Evolutionary conservation across 1,284 basidiomycete genomes (phyloP).

Genomic region (Leccinum huronense): DNA sequence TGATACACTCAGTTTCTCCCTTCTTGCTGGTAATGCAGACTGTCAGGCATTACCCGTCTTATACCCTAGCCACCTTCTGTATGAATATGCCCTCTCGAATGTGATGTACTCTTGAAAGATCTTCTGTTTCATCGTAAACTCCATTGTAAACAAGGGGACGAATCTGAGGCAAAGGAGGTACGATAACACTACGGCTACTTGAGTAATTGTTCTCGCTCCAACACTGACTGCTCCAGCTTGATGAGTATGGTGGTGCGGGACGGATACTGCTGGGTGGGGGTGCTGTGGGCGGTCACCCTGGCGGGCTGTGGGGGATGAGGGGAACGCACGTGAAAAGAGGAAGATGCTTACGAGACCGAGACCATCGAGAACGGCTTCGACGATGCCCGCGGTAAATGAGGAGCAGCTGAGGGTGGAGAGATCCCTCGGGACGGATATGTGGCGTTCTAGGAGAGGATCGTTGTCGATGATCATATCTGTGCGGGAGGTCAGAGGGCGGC

Average conservation of each 20-base stretch:
- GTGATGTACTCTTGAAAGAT: no score
- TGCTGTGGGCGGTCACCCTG: conserved; percentile 94
- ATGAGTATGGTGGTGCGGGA: conserved; percentile 90
- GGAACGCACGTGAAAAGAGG: conserved; percentile 8
- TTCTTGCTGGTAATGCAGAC: no score
- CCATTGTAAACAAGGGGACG: not conserved
- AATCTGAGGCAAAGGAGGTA: not conserved
- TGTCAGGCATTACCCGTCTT: no score
- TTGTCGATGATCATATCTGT: conserved; percentile 99
- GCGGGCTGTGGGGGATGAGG: conserved; percentile 66
- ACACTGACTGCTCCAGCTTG: conserved; percentile 87
- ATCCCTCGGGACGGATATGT: conserved; percentile 92
- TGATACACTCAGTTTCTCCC: no score
- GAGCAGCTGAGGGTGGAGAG: conserved; percentile 94
- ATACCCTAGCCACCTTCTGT: no score
- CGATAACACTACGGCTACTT: conserved; percentile 40
- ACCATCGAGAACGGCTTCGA: conserved; percentile 96
- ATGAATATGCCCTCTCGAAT: no score
- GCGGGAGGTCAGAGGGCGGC: conserved; percentile 6
- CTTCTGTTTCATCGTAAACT: not conserved
- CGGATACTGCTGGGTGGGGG: conserved; percentile 79
- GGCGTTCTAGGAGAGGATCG: conserved; percentile 85
- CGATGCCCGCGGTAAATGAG: conserved; percentile 94
- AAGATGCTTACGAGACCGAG: conserved; percentile 81
- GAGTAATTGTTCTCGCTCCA: conserved; percentile 84